phyloP scores from a whole-genome alignment of 345 rosid species.

The Eutrema japonicum region DNA sequence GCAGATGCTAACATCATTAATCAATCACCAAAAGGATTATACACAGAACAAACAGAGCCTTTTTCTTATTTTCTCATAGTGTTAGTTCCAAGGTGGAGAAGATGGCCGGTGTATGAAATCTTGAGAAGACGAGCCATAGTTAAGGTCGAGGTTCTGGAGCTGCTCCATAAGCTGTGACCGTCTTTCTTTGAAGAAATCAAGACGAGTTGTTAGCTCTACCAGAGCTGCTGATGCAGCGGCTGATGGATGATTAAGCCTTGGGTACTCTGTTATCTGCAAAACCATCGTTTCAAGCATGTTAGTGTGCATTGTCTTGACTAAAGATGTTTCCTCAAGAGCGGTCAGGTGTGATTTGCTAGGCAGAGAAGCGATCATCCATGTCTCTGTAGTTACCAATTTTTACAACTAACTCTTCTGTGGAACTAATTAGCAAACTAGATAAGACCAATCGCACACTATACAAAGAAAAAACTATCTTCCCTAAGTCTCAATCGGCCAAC shows the following conservation, averaged over 20 bases:
- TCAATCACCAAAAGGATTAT: constrained; percentile 34
- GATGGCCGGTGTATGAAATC: constrained; percentile 82
- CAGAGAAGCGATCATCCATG: constrained; percentile 16
- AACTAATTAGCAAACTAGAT: constrained; percentile 1
- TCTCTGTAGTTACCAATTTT: background rate
- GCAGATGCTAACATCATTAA: constrained; percentile 30
- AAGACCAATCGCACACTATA: background rate
- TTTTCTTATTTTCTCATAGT: constrained; percentile 12
- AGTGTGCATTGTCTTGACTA: background rate
- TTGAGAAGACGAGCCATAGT: constrained; percentile 84
- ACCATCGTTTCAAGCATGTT: constrained; percentile 22
- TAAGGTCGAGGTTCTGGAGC: constrained; percentile 91
- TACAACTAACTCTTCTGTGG: constrained; percentile 1
- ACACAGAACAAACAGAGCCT: constrained; percentile 23
- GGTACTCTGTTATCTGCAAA: constrained; percentile 71
- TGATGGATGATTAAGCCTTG: constrained; percentile 67
- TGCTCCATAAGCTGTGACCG: constrained; percentile 98
- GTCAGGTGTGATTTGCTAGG: background rate
- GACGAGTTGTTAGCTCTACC: constrained; percentile 92
- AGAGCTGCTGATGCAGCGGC: constrained; percentile 78
- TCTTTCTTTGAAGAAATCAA: constrained; percentile 97
- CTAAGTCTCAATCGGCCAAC: background rate
- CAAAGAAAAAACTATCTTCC: background rate
- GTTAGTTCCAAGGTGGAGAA: constrained; percentile 94
- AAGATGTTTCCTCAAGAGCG: constrained; percentile 9